These are phyloP conservation scores for Nakaseomyces uthaithaninus DNA, from an alignment of 1,139 yeast species.

Conservation along the genomic window DNA sequence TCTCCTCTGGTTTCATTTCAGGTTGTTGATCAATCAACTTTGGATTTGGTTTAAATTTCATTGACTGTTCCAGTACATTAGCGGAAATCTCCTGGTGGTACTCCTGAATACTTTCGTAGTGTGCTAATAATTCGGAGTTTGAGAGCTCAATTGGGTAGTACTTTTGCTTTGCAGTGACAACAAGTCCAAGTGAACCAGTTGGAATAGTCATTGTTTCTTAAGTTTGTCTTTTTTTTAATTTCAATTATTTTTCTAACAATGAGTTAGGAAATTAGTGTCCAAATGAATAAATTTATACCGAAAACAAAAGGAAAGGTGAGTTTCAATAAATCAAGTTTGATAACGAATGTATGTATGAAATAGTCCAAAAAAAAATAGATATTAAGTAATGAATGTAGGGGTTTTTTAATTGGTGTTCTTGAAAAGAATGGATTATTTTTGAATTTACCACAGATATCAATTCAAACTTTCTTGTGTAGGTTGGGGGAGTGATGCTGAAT, in stretches of 20 bases:
- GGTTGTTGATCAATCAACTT: constrained; percentile 57
- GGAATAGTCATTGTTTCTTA: background rate
- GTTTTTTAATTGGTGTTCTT: background rate
- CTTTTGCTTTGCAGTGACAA: constrained; percentile 34
- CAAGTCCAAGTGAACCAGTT: constrained; percentile 24
- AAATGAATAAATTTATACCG: too few relatives aligned
- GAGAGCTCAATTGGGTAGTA: constrained; percentile 46
- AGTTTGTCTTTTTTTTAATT: background rate
- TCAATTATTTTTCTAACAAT: background rate
- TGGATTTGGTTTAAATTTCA: constrained; percentile 41
- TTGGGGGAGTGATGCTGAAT: too few relatives aligned
- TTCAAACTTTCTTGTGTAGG: too few relatives aligned
- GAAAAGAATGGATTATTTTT: background rate
- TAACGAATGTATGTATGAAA: background rate
- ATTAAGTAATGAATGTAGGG: background rate
- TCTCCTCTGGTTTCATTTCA: constrained; percentile 43
- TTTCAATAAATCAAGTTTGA: background rate
- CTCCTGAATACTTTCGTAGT: constrained; percentile 41
- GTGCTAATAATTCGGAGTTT: constrained; percentile 42
- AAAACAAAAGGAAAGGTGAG: too few relatives aligned
- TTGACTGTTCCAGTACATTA: constrained; percentile 35
- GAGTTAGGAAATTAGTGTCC: background rate
- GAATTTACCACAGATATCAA: too few relatives aligned
- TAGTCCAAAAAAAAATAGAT: background rate
- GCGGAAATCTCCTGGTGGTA: constrained; percentile 47